Evolutionary conservation across 2,329 filamentous ascomycete species (phyloP).

Genomic region (Lanzia echinophila): DNA sequence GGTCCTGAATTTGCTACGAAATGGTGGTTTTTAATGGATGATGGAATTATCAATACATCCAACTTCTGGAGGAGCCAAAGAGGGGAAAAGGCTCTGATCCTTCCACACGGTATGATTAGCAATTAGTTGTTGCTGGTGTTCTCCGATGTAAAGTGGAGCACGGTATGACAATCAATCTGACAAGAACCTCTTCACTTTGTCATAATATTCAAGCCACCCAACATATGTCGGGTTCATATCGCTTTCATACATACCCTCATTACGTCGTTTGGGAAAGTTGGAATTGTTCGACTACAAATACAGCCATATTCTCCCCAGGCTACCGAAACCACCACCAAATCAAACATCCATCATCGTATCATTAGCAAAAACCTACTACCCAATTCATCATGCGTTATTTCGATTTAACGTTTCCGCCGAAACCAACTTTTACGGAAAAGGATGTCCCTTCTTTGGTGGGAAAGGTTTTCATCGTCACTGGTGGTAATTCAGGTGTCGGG

Average conservation of each 20-base stretch:
- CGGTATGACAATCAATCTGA: not conserved
- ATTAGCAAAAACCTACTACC: not conserved
- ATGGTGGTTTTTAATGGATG: slow-evolving; percentile 28
- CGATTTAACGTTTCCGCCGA: slow-evolving; percentile 2
- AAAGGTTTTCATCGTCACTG: slow-evolving; percentile 37
- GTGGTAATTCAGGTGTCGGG: slow-evolving; percentile 30
- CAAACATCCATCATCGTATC: not conserved
- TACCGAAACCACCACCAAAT: too few relatives aligned
- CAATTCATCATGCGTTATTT: too few relatives aligned
- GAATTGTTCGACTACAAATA: too few relatives aligned
- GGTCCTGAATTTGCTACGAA: slow-evolving; percentile 22
- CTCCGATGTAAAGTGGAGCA: too few relatives aligned
- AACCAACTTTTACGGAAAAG: slow-evolving; percentile 32
- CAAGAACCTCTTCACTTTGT: not conserved
- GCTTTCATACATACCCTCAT: not conserved
- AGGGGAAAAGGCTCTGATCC: slow-evolving; percentile 17
- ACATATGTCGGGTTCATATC: not conserved
- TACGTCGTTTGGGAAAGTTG: too few relatives aligned
- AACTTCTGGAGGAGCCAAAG: slow-evolving; percentile 28
- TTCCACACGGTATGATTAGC: not conserved
- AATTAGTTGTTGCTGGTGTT: not conserved
- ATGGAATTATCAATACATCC: slow-evolving; percentile 23
- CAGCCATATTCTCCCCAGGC: not conserved
- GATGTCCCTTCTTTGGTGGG: slow-evolving; percentile 33
- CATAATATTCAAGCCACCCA: not conserved